A percentile compares a stretch with the other conserved stretches of the same genome.
Conservation (phyloP, 2,329 filamentous ascomycete genomes). For the Cytospora schulzeri region DNA sequence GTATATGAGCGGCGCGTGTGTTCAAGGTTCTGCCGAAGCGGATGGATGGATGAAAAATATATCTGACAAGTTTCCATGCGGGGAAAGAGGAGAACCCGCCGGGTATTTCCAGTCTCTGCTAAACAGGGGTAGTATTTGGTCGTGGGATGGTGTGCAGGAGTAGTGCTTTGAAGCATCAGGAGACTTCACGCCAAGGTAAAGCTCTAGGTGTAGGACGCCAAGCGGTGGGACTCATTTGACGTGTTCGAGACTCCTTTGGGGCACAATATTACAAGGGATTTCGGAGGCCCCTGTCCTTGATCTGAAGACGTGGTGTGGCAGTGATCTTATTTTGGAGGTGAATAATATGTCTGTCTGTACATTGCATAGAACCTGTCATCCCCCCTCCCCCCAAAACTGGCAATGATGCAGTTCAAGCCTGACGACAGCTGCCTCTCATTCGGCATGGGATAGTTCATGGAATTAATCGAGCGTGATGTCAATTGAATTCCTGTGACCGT, state of each 20-base stretch:
- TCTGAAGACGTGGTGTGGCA: not conserved
- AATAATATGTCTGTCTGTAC: too few relatives aligned
- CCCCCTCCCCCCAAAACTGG: too few relatives aligned
- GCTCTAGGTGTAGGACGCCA: not conserved
- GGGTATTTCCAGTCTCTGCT: not conserved
- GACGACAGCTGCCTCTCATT: too few relatives aligned
- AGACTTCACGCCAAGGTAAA: not conserved
- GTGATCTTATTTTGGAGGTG: too few relatives aligned
- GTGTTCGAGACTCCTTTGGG: not conserved
- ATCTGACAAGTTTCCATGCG: slow-evolving; percentile 3
- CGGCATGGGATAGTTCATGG: too few relatives aligned
- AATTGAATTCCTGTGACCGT: too few relatives aligned
- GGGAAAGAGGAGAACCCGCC: slow-evolving; percentile 8
- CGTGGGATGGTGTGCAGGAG: slow-evolving; percentile 4
- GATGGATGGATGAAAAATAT: not conserved
- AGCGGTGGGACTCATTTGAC: not conserved
- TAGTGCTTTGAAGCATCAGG: not conserved
- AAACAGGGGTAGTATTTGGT: not conserved
- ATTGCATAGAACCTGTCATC: too few relatives aligned
- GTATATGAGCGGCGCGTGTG: not conserved
- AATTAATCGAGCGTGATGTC: too few relatives aligned
- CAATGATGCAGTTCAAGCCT: too few relatives aligned
- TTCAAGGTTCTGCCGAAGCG: not conserved
- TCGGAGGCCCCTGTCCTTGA: not conserved
- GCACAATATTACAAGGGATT: not conserved